These are phyloP conservation scores for Ogataea populi-albae DNA, from an alignment of 805 yeast genomes.

Conservation along the genomic window DNA sequence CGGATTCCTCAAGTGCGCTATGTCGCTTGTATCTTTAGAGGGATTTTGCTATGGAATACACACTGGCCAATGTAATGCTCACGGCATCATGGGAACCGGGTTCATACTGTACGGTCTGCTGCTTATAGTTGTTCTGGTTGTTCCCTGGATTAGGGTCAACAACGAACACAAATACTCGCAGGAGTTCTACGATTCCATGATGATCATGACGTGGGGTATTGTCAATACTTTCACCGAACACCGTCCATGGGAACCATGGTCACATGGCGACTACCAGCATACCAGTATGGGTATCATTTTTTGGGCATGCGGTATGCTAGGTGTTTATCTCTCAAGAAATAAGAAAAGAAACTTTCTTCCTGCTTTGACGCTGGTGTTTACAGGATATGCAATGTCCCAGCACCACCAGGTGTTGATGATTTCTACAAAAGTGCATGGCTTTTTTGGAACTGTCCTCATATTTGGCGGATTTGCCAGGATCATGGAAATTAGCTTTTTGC, in stretches of 20 bases:
- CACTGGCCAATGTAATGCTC: conserved; percentile 95
- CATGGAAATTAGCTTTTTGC: conserved; percentile 74
- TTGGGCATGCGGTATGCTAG: conserved; percentile 93
- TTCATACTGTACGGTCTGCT: conserved; percentile 79
- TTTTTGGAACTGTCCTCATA: conserved; percentile 82
- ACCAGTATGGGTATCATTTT: conserved; percentile 95
- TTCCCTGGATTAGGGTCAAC: conserved; percentile 70
- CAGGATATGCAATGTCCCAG: conserved; percentile 94
- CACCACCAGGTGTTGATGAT: conserved; percentile 75
- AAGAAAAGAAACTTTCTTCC: conserved; percentile 75
- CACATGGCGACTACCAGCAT: conserved; percentile 91
- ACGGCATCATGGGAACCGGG: conserved; percentile 94
- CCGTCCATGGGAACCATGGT: conserved; percentile 87
- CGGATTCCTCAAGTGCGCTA: conserved; percentile 77
- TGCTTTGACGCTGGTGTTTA: conserved; percentile 73
- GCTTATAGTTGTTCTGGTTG: conserved; percentile 58
- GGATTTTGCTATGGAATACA: conserved; percentile 84
- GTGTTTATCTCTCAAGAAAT: conserved; percentile 69
- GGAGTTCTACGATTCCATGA: conserved; percentile 77
- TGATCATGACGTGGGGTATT: conserved; percentile 88
- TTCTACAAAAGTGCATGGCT: conserved; percentile 82
- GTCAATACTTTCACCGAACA: conserved; percentile 96
- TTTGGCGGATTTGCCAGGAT: conserved; percentile 74
- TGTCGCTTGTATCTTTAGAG: conserved; percentile 79
- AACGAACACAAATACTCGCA: conserved; percentile 54